Evolutionary conservation across 73 alveolate genomes (phyloP), one percentile per base, ranked within the genome.

Genomic region (Paramecium biaurelia): DNA sequence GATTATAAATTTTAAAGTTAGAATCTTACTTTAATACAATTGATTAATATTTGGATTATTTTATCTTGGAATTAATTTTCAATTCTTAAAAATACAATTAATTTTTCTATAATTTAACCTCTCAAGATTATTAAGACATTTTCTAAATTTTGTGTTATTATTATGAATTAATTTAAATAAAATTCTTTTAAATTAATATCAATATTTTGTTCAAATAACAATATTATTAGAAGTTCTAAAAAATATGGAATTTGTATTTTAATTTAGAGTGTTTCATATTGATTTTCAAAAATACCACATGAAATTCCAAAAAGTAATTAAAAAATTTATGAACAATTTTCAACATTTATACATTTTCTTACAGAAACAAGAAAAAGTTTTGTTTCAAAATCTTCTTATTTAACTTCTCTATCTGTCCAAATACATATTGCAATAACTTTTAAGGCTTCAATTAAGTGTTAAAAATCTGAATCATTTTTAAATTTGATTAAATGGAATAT

Each of bases 21-120:
- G 24, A 79, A 79, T 45, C 56, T 79, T 3, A 79, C 42, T 47
- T 43, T 47, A 12, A 79, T 79, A 24, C 90, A 79, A 79, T 79
- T 38, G 5, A 24, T 43, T 18, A 79, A 26, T 79, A 79, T 79
- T 45, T 79, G 5, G 15, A 79, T 45, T 8, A 79, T 42, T 10
- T 42, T 18, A 2, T 79, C 43, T 79, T 79, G 32, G 12, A 43
- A 43, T 43, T 8, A 5, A 23, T 32, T 24, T 79, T 79, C 90
- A 11, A 79, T 24, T 79, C 90, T 79, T 79, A 79, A 45, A 43
- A 5, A 79, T 21, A 79, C 11, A 2, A 79, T 79, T 11, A 79
- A 47, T 23, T 35, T 79, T 14, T 43, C 76, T 20, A 79, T 45
- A 0, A 79, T 38, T 79, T 79, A 45, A 21, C 90, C 23, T 79